A percentile compares a stretch with the other conserved stretches of the same genome.
phyloP scores from a whole-genome alignment of 371 early-diverging fungal genomes.

The Cokeromyces recurvatus region DNA sequence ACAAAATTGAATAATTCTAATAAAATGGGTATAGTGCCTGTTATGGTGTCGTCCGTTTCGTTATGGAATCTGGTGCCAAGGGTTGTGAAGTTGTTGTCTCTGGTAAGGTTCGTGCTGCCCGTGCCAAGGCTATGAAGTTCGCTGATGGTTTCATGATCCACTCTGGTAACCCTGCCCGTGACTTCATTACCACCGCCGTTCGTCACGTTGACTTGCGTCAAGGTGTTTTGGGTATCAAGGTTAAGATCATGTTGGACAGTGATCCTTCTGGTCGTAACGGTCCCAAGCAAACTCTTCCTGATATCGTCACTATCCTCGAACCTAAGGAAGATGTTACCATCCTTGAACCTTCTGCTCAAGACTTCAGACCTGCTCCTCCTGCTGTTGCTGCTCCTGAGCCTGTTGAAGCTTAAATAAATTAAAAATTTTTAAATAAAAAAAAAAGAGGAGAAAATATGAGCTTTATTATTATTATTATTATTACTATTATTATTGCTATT shows the following conservation, averaged over 20 bases:
- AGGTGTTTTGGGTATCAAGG: conserved; percentile 99
- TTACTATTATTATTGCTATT: neutral
- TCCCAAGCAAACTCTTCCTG: conserved; percentile 96
- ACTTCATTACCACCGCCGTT: conserved; percentile 97
- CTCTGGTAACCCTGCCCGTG: conserved; percentile 98
- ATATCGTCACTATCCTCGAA: conserved; percentile 94
- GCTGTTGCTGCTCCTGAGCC: conserved; percentile 37
- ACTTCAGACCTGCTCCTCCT: conserved; percentile 58
- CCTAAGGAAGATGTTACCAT: conserved; percentile 84
- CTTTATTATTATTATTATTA: neutral
- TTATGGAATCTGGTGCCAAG: conserved; percentile 99
- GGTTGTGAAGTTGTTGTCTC: conserved; percentile 99
- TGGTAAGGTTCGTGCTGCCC: conserved; percentile 99
- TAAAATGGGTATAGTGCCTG: conserved; percentile 90
- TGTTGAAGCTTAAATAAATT: conserved; percentile 26
- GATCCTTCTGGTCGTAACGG: conserved; percentile 97
- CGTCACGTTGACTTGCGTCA: conserved; percentile 99
- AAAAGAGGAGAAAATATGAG: neutral
- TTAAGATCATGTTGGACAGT: conserved; percentile 99
- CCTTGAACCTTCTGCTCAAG: conserved; percentile 73
- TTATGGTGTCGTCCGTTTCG: conserved; percentile 98
- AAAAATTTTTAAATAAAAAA: conserved; percentile 1
- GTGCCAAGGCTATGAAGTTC: conserved; percentile 99
- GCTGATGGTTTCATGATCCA: conserved; percentile 99
- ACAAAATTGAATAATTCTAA: neutral